Conservation (phyloP, 352 stramenopile genomes). For the Phytophthora kernoviae region DNA sequence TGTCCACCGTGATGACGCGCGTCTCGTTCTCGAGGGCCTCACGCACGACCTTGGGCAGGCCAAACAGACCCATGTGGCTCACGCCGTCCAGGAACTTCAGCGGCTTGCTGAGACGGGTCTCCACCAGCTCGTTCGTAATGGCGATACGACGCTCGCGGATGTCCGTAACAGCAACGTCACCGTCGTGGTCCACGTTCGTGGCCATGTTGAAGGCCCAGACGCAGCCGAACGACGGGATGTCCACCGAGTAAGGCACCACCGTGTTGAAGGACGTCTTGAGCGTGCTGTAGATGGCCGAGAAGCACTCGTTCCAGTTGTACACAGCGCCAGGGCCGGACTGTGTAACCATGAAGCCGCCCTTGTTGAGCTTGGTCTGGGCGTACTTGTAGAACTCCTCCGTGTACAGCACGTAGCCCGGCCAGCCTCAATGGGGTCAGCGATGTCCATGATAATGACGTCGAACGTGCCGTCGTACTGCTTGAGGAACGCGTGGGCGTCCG, state of each 20-base stretch:
- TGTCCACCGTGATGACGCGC: constrained; percentile 95
- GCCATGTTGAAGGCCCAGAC: constrained; percentile 96
- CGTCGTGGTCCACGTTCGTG: constrained; percentile 60
- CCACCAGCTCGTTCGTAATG: constrained; percentile 72
- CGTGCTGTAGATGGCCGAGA: constrained; percentile 94
- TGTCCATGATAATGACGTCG: constrained; percentile 98
- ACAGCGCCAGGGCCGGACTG: constrained; percentile 91
- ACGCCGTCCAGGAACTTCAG: constrained; percentile 94
- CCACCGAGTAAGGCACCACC: constrained; percentile 91
- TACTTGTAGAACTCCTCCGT: constrained; percentile 94
- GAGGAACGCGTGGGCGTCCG: constrained; percentile 91
- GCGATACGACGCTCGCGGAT: constrained; percentile 61
- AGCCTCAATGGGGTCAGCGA: constrained; percentile 93
- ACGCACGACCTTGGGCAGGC: constrained; percentile 91
- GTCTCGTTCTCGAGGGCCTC: constrained; percentile 86
- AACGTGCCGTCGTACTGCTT: constrained; percentile 82
- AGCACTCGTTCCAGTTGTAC: constrained; percentile 93
- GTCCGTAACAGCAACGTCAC: constrained; percentile 48
- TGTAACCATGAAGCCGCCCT: constrained; percentile 92
- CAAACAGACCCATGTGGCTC: constrained; percentile 90
- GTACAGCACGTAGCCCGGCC: constrained; percentile 90
- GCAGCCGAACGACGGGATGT: constrained; percentile 94
- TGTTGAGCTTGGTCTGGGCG: constrained; percentile 81
- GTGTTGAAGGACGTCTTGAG: constrained; percentile 91
- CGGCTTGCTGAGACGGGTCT: constrained; percentile 54